Conservation (phyloP, 768 basidiomycete genomes). For the Daedalea quercina region DNA sequence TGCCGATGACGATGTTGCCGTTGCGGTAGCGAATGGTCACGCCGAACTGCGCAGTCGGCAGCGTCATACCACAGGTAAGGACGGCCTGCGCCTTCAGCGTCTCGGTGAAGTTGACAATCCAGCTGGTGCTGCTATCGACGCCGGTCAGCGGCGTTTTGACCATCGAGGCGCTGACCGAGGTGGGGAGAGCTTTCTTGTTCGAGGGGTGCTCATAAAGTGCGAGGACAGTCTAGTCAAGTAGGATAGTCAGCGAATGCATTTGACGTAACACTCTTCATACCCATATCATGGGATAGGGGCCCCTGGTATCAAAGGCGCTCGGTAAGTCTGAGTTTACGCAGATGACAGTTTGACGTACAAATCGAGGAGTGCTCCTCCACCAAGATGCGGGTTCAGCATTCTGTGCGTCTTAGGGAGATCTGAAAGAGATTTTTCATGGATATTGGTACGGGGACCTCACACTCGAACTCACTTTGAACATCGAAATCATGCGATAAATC, state of each 20-base stretch:
- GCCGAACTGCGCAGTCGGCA: conserved; percentile 39
- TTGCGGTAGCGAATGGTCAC: conserved; percentile 69
- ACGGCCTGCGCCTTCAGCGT: conserved; percentile 67
- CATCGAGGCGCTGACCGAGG: conserved; percentile 61
- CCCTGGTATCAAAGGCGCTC: conserved; percentile 32
- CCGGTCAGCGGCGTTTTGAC: conserved; percentile 70
- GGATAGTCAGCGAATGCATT: background rate
- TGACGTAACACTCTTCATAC: conserved; percentile 26
- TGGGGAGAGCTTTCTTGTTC: conserved; percentile 56
- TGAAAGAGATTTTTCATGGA: too few relatives aligned
- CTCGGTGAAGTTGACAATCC: conserved; percentile 62
- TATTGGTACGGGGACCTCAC: too few relatives aligned
- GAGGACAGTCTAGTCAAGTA: conserved; percentile 53
- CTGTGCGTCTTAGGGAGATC: conserved; percentile 65
- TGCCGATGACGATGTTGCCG: conserved; percentile 56
- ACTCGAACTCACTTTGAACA: conserved; percentile 29
- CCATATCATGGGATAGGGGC: conserved; percentile 81
- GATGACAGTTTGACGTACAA: conserved; percentile 41
- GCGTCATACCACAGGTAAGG: conserved; percentile 62
- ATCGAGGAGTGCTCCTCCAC: conserved; percentile 80
- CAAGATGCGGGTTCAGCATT: conserved; percentile 72
- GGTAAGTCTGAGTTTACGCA: background rate
- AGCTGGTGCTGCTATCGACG: conserved; percentile 74
- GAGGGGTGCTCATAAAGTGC: conserved; percentile 71
- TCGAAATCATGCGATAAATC: conserved; percentile 71